Evolutionary conservation across 768 basidiomycete genomes (phyloP).

Genomic region (Tricholoma matsutake): DNA sequence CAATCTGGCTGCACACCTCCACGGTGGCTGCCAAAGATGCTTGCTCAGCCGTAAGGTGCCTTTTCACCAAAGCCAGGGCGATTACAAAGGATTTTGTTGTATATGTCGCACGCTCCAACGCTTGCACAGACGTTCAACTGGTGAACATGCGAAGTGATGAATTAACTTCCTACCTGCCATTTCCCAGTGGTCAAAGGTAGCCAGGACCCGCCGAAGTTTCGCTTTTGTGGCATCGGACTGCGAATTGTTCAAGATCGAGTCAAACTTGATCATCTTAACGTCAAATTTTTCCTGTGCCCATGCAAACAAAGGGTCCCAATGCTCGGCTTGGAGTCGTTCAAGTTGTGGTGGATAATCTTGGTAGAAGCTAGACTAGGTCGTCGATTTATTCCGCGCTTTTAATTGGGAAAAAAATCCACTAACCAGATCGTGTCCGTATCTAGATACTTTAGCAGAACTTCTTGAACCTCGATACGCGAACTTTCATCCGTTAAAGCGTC

Average conservation of each 20-base stretch:
- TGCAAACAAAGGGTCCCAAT: constrained; percentile 86
- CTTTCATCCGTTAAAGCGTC: constrained; percentile 64
- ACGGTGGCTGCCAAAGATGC: constrained; percentile 85
- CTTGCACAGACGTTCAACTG: constrained; percentile 36
- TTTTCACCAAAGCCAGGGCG: constrained; percentile 77
- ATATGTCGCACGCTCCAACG: constrained; percentile 88
- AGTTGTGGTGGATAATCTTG: constrained; percentile 73
- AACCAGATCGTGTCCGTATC: constrained; percentile 95
- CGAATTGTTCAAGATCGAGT: constrained; percentile 64
- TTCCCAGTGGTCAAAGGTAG: constrained; percentile 75
- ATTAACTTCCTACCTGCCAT: constrained; percentile 68
- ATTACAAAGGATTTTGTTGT: constrained; percentile 90
- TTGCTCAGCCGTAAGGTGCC: constrained; percentile 73
- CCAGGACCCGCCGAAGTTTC: constrained; percentile 55
- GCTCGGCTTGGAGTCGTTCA: constrained; percentile 69
- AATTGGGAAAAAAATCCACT: constrained; percentile 11
- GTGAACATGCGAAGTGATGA: not conserved
- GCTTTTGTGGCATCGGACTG: constrained; percentile 70
- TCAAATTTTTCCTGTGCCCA: constrained; percentile 72
- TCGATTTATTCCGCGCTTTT: not conserved
- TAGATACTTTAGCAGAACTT: constrained; percentile 75
- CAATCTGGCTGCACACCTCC: constrained; percentile 94
- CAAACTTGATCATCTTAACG: constrained; percentile 64
- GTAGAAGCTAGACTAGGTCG: constrained; percentile 60
- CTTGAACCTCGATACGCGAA: constrained; percentile 59